phyloP scores from a whole-genome alignment of 2,329 filamentous ascomycete genomes.

The Phaeosphaeria sp. region DNA sequence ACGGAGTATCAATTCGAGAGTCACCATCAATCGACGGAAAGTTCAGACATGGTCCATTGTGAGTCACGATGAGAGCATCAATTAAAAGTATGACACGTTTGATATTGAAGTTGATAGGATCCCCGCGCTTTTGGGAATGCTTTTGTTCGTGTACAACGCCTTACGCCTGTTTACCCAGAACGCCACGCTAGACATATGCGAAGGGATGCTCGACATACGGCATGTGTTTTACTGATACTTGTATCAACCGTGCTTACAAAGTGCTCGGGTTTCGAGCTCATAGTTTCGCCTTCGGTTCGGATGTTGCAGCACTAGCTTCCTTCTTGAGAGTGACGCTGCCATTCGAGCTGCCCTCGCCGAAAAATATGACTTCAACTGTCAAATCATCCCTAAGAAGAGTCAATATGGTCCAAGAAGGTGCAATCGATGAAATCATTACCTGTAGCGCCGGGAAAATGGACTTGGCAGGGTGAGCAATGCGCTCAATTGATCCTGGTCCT shows the following conservation, averaged over 20 bases:
- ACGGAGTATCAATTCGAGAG: neutral
- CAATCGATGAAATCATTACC: slow-evolving; percentile 61
- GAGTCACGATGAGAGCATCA: neutral
- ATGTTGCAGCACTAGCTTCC: slow-evolving; percentile 75
- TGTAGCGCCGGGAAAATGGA: slow-evolving; percentile 88
- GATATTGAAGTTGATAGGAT: neutral
- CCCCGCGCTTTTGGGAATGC: neutral
- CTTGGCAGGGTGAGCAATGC: slow-evolving; percentile 89
- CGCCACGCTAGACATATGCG: slow-evolving; percentile 10
- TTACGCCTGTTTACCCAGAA: slow-evolving; percentile 10
- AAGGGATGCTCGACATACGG: slow-evolving; percentile 1
- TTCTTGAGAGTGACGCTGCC: slow-evolving; percentile 83
- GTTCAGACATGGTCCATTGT: neutral
- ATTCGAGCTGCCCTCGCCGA: slow-evolving; percentile 78
- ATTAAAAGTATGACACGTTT: neutral
- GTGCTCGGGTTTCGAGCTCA: slow-evolving; percentile 23
- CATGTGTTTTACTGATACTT: neutral
- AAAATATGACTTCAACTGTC: slow-evolving; percentile 98
- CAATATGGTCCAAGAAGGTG: neutral
- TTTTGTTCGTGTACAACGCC: slow-evolving; percentile 6
- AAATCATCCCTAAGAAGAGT: slow-evolving; percentile 76
- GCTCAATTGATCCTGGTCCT: slow-evolving; percentile 91
- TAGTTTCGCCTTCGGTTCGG: slow-evolving; percentile 57
- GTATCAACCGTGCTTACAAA: neutral
- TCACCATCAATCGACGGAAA: neutral